Conservation (phyloP, 495 filamentous ascomycete species). For the Filosporella fistucella region DNA sequence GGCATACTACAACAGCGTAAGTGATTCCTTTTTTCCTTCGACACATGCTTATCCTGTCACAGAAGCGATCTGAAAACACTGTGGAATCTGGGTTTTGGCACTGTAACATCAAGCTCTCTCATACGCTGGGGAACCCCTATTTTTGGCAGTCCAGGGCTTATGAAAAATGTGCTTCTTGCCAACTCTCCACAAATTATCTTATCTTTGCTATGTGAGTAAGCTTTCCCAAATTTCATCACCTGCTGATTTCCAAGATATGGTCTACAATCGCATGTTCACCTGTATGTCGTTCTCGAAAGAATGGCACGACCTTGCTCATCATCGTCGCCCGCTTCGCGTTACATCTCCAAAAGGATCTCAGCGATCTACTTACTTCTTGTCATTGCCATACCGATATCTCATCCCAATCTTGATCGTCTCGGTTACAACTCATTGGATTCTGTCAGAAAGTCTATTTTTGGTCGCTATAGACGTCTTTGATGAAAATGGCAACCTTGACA, state of each 20-base stretch:
- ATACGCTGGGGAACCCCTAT: constrained; percentile 11
- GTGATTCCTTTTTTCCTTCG: background rate
- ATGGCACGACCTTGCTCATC: constrained; percentile 22
- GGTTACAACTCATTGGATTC: constrained; percentile 20
- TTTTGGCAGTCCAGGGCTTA: constrained; percentile 9
- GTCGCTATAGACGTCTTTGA: constrained; percentile 19
- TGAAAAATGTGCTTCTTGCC: constrained; percentile 28
- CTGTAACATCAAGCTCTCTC: constrained; percentile 10
- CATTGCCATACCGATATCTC: constrained; percentile 38
- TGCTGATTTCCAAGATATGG: constrained; percentile 23
- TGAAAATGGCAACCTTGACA: constrained; percentile 7
- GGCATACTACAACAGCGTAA: constrained; percentile 12
- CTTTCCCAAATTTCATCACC: background rate
- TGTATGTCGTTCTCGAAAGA: constrained; percentile 28
- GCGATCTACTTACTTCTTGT: constrained; percentile 38
- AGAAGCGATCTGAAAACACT: constrained; percentile 12
- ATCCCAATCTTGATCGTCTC: constrained; percentile 31
- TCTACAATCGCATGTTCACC: constrained; percentile 35
- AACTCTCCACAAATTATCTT: constrained; percentile 39
- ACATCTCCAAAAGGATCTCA: constrained; percentile 35
- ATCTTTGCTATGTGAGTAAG: constrained; percentile 28
- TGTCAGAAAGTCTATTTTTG: constrained; percentile 26
- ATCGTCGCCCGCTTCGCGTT: constrained; percentile 38
- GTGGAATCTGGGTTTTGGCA: constrained; percentile 10
- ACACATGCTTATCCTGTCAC: background rate